phyloP scores from a whole-genome alignment of 2,329 filamentous ascomycete species.

The Tolypocladium endophyticum region DNA sequence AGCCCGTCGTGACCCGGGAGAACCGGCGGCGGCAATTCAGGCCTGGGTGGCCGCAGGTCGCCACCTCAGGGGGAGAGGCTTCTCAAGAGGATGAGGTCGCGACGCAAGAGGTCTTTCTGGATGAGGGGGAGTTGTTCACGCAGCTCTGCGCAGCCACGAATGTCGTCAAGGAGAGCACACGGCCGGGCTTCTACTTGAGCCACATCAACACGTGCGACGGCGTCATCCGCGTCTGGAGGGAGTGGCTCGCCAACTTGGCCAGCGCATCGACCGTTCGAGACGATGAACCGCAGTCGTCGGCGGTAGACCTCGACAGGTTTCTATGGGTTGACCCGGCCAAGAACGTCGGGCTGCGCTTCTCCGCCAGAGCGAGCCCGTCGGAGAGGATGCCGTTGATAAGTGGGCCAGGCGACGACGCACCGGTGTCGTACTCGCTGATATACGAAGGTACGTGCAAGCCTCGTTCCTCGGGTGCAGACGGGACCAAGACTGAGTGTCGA shows the following conservation, averaged over 20 bases:
- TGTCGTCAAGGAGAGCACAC: slow-evolving; percentile 55
- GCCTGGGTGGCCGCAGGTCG: slow-evolving; percentile 3
- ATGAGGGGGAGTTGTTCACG: slow-evolving; percentile 61
- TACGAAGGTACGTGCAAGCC: slow-evolving; percentile 50
- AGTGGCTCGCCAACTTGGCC: slow-evolving; percentile 51
- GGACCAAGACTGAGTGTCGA: slow-evolving; percentile 5
- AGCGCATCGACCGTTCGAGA: neutral
- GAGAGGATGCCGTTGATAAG: slow-evolving; percentile 43
- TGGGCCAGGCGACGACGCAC: slow-evolving; percentile 49
- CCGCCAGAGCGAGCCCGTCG: slow-evolving; percentile 32
- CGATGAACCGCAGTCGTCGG: neutral
- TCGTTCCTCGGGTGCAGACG: neutral
- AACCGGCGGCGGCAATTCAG: slow-evolving; percentile 26
- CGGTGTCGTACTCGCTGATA: slow-evolving; percentile 59
- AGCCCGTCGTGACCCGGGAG: slow-evolving; percentile 48
- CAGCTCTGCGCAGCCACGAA: slow-evolving; percentile 62
- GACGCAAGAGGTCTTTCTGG: slow-evolving; percentile 51
- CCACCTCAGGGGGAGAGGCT: neutral
- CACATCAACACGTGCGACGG: slow-evolving; percentile 57
- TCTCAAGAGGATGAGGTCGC: slow-evolving; percentile 30
- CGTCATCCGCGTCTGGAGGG: slow-evolving; percentile 59
- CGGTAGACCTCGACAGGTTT: slow-evolving; percentile 23
- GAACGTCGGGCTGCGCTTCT: slow-evolving; percentile 59
- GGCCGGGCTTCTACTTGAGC: slow-evolving; percentile 50
- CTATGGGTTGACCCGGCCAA: slow-evolving; percentile 58